These are phyloP conservation scores for Coccomyxa subellipsoidea DNA, from an alignment of 163 green algal species.

Conservation along the genomic window DNA sequence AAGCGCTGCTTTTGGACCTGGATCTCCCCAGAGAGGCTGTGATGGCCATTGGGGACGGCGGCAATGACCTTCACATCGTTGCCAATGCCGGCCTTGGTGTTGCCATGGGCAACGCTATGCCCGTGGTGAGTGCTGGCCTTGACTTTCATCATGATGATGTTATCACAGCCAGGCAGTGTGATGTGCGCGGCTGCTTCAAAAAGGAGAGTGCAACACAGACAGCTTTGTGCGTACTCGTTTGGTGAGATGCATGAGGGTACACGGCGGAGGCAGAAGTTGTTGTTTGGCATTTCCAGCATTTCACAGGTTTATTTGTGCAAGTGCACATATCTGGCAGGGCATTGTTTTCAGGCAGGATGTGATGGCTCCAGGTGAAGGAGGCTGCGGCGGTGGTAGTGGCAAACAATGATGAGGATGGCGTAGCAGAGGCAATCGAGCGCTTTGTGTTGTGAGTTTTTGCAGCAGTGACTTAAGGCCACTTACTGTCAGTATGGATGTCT, in stretches of 20 bases:
- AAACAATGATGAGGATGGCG: constrained; percentile 62
- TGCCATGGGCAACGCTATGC: constrained; percentile 88
- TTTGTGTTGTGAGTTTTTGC: constrained; percentile 41
- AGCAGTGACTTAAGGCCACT: too few species aligned
- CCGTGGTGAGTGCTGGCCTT: constrained; percentile 5
- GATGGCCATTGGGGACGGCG: constrained; percentile 67
- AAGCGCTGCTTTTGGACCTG: constrained; percentile 63
- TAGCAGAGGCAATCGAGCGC: constrained; percentile 69
- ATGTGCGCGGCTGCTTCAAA: background rate
- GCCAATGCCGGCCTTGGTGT: constrained; percentile 67
- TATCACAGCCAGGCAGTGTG: background rate
- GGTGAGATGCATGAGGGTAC: background rate
- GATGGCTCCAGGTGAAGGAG: constrained; percentile 35
- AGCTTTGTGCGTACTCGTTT: background rate
- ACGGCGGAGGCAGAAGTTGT: too few species aligned
- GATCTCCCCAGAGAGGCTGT: constrained; percentile 16
- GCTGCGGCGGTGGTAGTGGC: constrained; percentile 48
- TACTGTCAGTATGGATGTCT: too few species aligned
- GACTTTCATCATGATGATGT: too few species aligned
- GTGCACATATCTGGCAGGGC: background rate
- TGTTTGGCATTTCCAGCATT: background rate
- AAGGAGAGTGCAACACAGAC: too few species aligned
- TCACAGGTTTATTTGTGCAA: background rate
- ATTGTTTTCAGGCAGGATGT: background rate
- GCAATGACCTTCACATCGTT: constrained; percentile 75